These are phyloP conservation scores for Eucalyptus dawsonii DNA, from an alignment of 345 rosid genomes.

Conservation along the genomic window DNA sequence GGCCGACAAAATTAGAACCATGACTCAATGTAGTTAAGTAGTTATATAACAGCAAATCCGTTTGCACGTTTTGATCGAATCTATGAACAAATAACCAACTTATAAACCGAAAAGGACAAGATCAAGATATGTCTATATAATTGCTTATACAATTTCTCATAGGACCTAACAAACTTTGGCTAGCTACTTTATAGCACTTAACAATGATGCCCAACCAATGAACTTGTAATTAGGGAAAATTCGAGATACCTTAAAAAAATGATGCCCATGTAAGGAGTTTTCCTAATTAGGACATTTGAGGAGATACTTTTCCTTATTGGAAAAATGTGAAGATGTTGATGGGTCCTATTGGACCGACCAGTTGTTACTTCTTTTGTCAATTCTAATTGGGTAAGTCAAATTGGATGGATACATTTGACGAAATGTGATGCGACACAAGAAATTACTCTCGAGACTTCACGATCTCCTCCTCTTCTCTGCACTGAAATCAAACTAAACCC, in stretches of 20 bases:
- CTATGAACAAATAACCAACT: background rate
- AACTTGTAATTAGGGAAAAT: background rate
- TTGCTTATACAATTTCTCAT: background rate
- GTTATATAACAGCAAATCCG: background rate
- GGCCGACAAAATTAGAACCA: background rate
- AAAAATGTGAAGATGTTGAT: background rate
- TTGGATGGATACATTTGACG: background rate
- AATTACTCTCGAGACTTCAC: background rate
- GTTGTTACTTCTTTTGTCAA: background rate
- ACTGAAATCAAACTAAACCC: background rate
- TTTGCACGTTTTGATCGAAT: background rate
- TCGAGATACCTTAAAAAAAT: background rate
- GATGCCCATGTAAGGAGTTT: background rate
- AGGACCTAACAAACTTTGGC: background rate
- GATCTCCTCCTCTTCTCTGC: background rate
- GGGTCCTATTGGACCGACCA: background rate
- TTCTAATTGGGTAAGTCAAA: background rate
- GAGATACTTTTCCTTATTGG: background rate
- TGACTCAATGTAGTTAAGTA: background rate
- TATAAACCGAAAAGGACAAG: background rate
- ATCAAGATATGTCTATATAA: background rate
- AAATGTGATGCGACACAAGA: background rate
- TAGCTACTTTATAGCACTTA: background rate
- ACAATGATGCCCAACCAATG: background rate
- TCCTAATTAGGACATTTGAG: background rate